Percentiles rank a stretch among this genome's conserved stretches.
Conservation (phyloP, 352 stramenopile species). For the Globisporangium carolinianum region DNA sequence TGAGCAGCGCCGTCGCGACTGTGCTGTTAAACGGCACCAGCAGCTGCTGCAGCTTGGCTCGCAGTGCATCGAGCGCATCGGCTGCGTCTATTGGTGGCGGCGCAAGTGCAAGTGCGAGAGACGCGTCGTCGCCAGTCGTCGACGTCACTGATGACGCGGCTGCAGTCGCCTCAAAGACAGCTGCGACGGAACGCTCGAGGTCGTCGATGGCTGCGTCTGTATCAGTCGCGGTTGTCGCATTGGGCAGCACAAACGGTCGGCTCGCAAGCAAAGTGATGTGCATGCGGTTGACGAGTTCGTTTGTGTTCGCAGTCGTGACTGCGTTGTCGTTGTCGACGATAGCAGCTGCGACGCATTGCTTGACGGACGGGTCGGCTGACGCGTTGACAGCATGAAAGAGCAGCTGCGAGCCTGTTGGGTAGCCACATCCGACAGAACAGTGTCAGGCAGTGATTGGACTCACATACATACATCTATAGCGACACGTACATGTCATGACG, state of each 20-base stretch:
- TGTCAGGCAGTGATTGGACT: not conserved
- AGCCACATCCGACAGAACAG: not conserved
- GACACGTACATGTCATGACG: constrained; percentile 4
- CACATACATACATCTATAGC: too few relatives aligned
- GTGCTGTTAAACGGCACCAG: not conserved
- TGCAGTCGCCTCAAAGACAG: not conserved
- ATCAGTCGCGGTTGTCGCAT: not conserved
- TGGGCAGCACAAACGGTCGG: not conserved
- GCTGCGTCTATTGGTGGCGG: not conserved
- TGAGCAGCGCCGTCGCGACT: not conserved
- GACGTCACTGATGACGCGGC: not conserved
- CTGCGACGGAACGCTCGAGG: not conserved
- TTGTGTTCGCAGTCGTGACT: too few relatives aligned
- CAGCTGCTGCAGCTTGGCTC: not conserved
- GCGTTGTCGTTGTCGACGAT: not conserved
- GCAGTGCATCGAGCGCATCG: not conserved
- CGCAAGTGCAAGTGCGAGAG: not conserved
- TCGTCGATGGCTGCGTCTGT: too few relatives aligned
- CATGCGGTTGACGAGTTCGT: too few relatives aligned
- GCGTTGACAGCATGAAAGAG: constrained; percentile 1
- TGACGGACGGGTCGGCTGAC: not conserved
- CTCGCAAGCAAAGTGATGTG: too few relatives aligned
- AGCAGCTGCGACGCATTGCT: not conserved
- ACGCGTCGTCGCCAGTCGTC: not conserved
- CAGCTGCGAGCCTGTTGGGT: constrained; percentile 1